phyloP scores from a whole-genome alignment of 768 basidiomycete species.

The Psilocybe subaeruginosa region DNA sequence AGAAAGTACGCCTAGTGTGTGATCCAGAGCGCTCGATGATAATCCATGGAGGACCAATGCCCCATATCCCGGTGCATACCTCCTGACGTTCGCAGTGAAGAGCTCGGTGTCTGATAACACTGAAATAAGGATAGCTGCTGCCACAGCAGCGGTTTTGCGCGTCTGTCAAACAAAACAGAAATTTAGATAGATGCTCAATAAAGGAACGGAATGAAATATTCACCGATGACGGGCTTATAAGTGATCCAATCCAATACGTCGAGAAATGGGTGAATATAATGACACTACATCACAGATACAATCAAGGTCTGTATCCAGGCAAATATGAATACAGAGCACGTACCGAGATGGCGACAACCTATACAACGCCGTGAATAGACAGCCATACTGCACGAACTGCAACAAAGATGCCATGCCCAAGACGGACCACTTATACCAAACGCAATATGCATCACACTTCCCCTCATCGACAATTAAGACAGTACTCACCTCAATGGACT shows the following conservation, averaged over 20 bases:
- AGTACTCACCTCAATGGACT: slow-evolving; percentile 59
- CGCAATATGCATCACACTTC: slow-evolving; percentile 4
- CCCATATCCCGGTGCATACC: slow-evolving; percentile 64
- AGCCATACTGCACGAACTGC: slow-evolving; percentile 69
- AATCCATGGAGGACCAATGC: slow-evolving; percentile 64
- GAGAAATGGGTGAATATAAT: slow-evolving; percentile 74
- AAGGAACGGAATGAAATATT: slow-evolving; percentile 24
- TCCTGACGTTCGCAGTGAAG: slow-evolving; percentile 41
- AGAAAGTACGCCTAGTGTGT: slow-evolving; percentile 59
- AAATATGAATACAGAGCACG: slow-evolving; percentile 18
- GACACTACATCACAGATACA: slow-evolving; percentile 44
- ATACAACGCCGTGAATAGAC: slow-evolving; percentile 69
- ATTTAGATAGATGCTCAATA: not conserved
- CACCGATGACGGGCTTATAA: slow-evolving; percentile 53
- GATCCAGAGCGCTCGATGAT: slow-evolving; percentile 62
- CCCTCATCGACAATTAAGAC: slow-evolving; percentile 7
- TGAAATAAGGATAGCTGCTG: slow-evolving; percentile 53
- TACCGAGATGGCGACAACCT: slow-evolving; percentile 71
- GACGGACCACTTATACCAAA: slow-evolving; percentile 62
- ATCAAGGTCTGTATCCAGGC: not conserved
- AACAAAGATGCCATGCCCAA: slow-evolving; percentile 68
- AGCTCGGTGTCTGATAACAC: slow-evolving; percentile 58
- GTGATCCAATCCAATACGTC: slow-evolving; percentile 61
- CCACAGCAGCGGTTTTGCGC: slow-evolving; percentile 50
- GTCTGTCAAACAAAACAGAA: slow-evolving; percentile 35